phyloP scores from a whole-genome alignment of 495 filamentous ascomycete genomes.

The Lineolata rhizophorae region DNA sequence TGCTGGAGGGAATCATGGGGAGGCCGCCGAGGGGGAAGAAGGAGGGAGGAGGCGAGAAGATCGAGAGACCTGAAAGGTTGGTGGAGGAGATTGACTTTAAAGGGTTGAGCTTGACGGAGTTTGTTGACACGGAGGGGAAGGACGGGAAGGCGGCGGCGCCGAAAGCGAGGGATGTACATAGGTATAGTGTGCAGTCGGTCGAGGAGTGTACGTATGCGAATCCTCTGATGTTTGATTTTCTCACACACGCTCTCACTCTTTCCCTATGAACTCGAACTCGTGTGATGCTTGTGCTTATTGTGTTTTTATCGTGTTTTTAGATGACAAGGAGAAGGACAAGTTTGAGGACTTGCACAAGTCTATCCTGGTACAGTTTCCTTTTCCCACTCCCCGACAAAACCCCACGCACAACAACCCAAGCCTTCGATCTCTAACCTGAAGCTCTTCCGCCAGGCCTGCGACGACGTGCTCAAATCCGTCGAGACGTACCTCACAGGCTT shows the following conservation, averaged over 20 bases:
- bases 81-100: slow-evolving; percentile 58
- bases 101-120: slow-evolving; percentile 49
- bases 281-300: no score
- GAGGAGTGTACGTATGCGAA: slow-evolving; percentile 44
- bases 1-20: slow-evolving; percentile 51
- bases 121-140: slow-evolving; percentile 28
- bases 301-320: no score
- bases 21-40: slow-evolving; percentile 15
- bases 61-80: slow-evolving; percentile 23
- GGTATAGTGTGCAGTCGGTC: slow-evolving; percentile 41
- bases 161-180: slow-evolving; percentile 20
- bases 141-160: slow-evolving; percentile 18
- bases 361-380: slow-evolving; percentile 29
- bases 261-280: no score
- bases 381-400: slow-evolving; percentile 1
- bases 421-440: no score
- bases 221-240: slow-evolving; percentile 6
- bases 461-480: slow-evolving; percentile 82
- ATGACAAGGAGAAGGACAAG: slow-evolving; percentile 66
- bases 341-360: slow-evolving; percentile 83
- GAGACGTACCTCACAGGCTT: slow-evolving; percentile 83
- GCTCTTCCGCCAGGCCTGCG: slow-evolving; percentile 36
- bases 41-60: slow-evolving; percentile 1
- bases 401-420: no score
- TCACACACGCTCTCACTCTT: no score